Base-by-base conservation (phyloP, 345 rosid genomes). In the Limnanthes douglasii region DNA sequence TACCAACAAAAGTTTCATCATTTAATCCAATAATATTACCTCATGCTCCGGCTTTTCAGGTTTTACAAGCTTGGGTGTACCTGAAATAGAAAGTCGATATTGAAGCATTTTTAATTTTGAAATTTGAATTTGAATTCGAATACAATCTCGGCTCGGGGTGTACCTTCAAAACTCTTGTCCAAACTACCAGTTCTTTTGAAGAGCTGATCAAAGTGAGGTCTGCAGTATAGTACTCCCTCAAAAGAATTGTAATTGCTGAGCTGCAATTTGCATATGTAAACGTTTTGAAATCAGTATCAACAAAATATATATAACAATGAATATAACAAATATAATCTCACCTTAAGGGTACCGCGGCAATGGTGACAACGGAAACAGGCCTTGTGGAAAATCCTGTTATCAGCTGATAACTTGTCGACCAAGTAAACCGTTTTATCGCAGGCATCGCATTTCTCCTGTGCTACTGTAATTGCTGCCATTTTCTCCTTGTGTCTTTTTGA, bases 181-280 rank as follows among this genome's bases (percentile, higher is more conserved):
- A 62, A 84, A 68, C 78, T 75, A 15, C 96, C 99, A 52, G 96
- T 75, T 62, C 81, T 94, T 69, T 85, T 92, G 68, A 78, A 92
- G 18, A 92, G 94, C 43, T 81, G 99, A 60, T 92, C 96, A 34
- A 75, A 92, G 51, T 92, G 96, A 50, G 93, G 22, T 73, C 67
- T 85, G 66, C 99, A 92, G 57, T 75, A 92, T 21, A 92, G 76
- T 46, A 92, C 81, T 41, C 96, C 99, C 57, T 92, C 99, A 93
- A 92, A 80, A 34, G 96, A 85, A 24, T 85, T 77, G 65, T 92
- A 92, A 57, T 70, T 80, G 53, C 93, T 81, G 72, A 92, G 78
- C 99, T 92, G 61, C 59, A 51, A 10, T 7, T 7, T 3, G 2
- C 19, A 19, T 26, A 27, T 21, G 5, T 19, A 6, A 8, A 45